Evolutionary conservation across 495 filamentous ascomycete species (phyloP).

Genomic region (Halenospora varia): DNA sequence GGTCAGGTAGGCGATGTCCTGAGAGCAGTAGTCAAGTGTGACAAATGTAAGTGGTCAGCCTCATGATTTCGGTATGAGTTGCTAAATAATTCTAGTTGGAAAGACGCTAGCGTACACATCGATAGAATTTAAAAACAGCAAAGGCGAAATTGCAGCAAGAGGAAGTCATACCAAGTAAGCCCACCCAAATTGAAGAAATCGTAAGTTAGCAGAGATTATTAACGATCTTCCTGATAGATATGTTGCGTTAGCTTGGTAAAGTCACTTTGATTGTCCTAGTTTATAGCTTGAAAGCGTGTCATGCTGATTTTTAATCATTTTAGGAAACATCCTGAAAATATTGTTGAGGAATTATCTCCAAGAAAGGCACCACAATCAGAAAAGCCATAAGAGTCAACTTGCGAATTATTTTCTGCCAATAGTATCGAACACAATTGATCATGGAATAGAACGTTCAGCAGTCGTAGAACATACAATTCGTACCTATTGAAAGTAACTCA

Average conservation of each 20-base stretch:
- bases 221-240: too few species aligned
- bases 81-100: conserved; percentile 57
- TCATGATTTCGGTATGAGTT: conserved; percentile 1
- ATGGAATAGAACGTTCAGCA: too few species aligned
- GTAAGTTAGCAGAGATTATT: too few species aligned
- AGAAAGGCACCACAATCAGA: neutral
- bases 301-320: neutral
- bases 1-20: conserved; percentile 79
- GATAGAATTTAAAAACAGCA: conserved; percentile 71
- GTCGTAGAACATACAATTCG: too few species aligned
- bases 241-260: conserved; percentile 45
- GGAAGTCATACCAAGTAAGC: conserved; percentile 94
- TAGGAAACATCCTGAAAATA: conserved; percentile 53
- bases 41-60: conserved; percentile 63
- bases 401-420: neutral
- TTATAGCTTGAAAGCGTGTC: too few species aligned
- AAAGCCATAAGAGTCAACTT: neutral
- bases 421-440: neutral
- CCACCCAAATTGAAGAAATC: conserved; percentile 9
- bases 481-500: too few species aligned
- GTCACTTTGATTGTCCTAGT: too few species aligned
- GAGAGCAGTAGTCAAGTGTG: conserved; percentile 65
- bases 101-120: conserved; percentile 89
- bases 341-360: conserved; percentile 43
- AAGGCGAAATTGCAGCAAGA: conserved; percentile 74